These are phyloP conservation scores for Dothideomycetes sp. DNA, from an alignment of 2,329 filamentous ascomycete genomes.

Conservation along the genomic window DNA sequence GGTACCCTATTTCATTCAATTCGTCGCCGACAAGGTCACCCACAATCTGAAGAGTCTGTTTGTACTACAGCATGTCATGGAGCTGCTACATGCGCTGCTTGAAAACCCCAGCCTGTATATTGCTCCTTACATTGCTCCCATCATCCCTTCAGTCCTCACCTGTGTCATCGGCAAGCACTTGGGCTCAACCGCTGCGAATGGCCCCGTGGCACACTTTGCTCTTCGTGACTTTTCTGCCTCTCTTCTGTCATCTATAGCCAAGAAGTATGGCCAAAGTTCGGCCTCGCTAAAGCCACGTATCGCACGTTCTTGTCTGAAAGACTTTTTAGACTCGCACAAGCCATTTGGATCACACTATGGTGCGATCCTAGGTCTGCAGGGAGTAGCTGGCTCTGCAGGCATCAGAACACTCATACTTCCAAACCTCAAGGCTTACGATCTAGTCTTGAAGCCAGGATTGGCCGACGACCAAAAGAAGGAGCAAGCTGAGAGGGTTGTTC, in stretches of 20 bases:
- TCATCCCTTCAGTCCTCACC: conserved; percentile 81
- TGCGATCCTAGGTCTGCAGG: conserved; percentile 67
- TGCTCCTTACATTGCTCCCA: conserved; percentile 54
- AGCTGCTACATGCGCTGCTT: conserved; percentile 73
- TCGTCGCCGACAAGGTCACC: conserved; percentile 90
- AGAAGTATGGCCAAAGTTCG: conserved; percentile 71
- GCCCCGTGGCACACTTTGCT: conserved; percentile 55
- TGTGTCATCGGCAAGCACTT: conserved; percentile 79
- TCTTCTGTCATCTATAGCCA: conserved; percentile 66
- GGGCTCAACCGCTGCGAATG: conserved; percentile 41
- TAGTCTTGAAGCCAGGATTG: conserved; percentile 45
- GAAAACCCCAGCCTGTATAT: conserved; percentile 72
- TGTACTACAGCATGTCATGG: conserved; percentile 83
- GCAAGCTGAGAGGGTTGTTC: conserved; percentile 51
- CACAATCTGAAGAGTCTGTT: conserved; percentile 87
- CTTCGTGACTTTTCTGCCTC: conserved; percentile 78
- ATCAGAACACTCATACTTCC: conserved; percentile 55
- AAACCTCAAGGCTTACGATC: conserved; percentile 54
- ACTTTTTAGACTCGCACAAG: conserved; percentile 78
- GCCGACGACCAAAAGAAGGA: conserved; percentile 43
- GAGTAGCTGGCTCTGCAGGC: conserved; percentile 60
- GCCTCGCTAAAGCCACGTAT: conserved; percentile 77
- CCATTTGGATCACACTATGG: conserved; percentile 80
- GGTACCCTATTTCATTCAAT: conserved; percentile 92
- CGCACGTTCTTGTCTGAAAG: conserved; percentile 84